Evolutionary conservation across 2,329 filamentous ascomycete species (phyloP).

Genomic region (Orbilia ellipsospora): DNA sequence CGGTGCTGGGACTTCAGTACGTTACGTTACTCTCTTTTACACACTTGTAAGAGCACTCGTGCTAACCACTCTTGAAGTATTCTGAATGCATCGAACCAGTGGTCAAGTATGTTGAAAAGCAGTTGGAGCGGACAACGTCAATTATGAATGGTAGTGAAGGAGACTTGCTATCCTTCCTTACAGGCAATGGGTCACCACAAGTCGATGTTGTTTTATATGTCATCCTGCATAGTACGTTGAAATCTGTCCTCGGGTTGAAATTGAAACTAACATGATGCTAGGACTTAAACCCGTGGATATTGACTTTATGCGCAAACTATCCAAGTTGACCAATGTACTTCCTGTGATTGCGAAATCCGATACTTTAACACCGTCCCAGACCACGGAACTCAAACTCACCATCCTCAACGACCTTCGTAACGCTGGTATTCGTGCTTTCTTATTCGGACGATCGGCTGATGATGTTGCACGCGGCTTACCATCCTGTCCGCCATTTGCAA

Average conservation of each 20-base stretch:
- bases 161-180: conserved; percentile 80
- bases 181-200: conserved; percentile 82
- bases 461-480: conserved; percentile 58
- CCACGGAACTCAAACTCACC: conserved; percentile 70
- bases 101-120: conserved; percentile 77
- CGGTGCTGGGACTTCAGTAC: conserved; percentile 67
- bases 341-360: conserved; percentile 84
- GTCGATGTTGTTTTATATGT: conserved; percentile 89
- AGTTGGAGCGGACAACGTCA: conserved; percentile 72
- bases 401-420: conserved; percentile 70
- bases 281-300: conserved; percentile 74
- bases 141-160: conserved; percentile 73
- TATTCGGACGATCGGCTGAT: conserved; percentile 68
- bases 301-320: conserved; percentile 76
- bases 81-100: conserved; percentile 72
- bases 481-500: conserved; percentile 72
- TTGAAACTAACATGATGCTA: conserved; percentile 59
- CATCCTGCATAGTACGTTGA: conserved; percentile 74
- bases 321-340: conserved; percentile 82
- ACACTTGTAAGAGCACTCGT: neutral
- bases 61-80: conserved; percentile 61
- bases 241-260: conserved; percentile 18
- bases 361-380: conserved; percentile 70
- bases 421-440: conserved; percentile 73
- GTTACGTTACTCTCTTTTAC: conserved; percentile 58